phyloP scores from a whole-genome alignment of 768 basidiomycete genomes.

The Lactarius quietus region DNA sequence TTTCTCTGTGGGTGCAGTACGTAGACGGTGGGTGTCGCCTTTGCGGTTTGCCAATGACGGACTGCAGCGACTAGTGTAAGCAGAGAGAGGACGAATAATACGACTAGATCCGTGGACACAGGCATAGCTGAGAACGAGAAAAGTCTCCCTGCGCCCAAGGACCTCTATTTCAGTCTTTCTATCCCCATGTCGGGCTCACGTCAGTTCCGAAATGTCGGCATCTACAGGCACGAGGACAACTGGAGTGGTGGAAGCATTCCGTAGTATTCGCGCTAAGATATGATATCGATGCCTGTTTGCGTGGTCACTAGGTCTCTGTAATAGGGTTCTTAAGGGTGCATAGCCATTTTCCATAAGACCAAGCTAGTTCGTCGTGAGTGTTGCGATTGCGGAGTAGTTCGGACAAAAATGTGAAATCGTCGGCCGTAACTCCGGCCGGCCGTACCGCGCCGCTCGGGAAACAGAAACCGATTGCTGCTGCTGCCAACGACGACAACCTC shows the following conservation, averaged over 20 bases:
- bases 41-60: neutral
- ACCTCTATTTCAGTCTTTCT: neutral
- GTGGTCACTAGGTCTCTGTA: neutral
- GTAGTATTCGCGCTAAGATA: neutral
- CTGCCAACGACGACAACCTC: neutral
- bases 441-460: neutral
- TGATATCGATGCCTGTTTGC: too few species aligned
- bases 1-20: neutral
- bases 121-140: neutral
- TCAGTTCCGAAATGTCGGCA: neutral
- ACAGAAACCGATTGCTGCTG: too few species aligned
- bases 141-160: neutral
- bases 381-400: neutral
- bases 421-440: slow-evolving; percentile 3
- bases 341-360: neutral
- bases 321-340: neutral
- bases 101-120: neutral
- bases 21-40: neutral
- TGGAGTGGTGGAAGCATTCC: neutral
- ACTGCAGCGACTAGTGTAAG: neutral
- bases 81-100: neutral
- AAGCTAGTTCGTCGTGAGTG: neutral
- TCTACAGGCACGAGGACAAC: neutral
- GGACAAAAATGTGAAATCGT: slow-evolving; percentile 6
- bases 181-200: neutral